phyloP scores from a whole-genome alignment of 129 eudicot genomes.

The Artemisia annua region DNA sequence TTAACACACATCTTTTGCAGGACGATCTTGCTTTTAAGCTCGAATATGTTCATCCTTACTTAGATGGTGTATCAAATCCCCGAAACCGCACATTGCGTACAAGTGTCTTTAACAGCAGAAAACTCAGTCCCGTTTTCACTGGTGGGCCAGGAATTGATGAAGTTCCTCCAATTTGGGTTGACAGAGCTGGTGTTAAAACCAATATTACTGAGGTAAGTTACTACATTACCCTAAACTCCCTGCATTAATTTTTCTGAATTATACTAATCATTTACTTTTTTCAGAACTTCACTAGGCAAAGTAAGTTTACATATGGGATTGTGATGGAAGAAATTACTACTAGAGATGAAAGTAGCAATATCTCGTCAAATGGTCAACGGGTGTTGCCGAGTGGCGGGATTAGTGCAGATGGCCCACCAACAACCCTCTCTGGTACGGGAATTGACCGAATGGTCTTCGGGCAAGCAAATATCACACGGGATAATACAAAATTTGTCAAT shows the following conservation, averaged over 20 bases:
- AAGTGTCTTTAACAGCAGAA: constrained; percentile 86
- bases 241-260: background rate
- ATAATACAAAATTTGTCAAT: constrained; percentile 81
- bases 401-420: constrained; percentile 94
- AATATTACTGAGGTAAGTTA: constrained; percentile 84
- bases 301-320: constrained; percentile 91
- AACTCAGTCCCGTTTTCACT: constrained; percentile 95
- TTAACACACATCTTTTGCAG: constrained; percentile 47
- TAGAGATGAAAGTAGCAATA: constrained; percentile 93
- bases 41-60: constrained; percentile 92
- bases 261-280: background rate
- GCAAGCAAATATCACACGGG: constrained; percentile 92
- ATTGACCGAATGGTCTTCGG: constrained; percentile 81
- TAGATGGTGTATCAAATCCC: constrained; percentile 72
- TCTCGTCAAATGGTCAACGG: constrained; percentile 68
- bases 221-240: background rate
- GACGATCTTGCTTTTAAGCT: constrained; percentile 95
- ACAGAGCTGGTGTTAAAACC: constrained; percentile 88
- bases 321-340: constrained; percentile 93
- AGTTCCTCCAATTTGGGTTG: constrained; percentile 99
- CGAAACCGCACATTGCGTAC: constrained; percentile 87
- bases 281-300: constrained; percentile 92
- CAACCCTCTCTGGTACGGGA: constrained; percentile 95
- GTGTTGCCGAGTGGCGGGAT: constrained; percentile 76
- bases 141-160: constrained; percentile 97